These are phyloP conservation scores for Phalaenopsis hybrid DNA, from an alignment of 116 monocot species.

Conservation along the genomic window DNA sequence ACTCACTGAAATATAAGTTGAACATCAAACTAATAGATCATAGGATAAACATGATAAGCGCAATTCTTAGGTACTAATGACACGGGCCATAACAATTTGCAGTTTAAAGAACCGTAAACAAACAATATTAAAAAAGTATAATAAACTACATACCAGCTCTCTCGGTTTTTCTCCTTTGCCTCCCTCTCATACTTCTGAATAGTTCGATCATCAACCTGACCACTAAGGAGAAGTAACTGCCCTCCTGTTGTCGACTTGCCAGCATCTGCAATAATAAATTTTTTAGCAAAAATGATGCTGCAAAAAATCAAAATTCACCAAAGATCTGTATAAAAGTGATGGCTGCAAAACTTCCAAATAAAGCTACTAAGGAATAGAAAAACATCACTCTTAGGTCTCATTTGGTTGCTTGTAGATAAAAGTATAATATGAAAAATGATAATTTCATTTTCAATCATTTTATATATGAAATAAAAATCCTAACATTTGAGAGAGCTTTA, in stretches of 20 bases:
- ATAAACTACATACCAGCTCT: constrained; percentile 62
- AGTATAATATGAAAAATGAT: neutral
- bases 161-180: constrained; percentile 97
- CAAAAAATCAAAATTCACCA: neutral
- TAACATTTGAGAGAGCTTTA: too few relatives aligned
- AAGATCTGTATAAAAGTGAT: neutral
- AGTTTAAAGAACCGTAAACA: neutral
- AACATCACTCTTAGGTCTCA: neutral
- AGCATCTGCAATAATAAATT: constrained; percentile 52
- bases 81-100: neutral
- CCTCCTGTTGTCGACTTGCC: constrained; percentile 96
- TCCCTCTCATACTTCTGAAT: constrained; percentile 99
- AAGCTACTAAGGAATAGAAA: neutral
- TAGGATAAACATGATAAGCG: neutral
- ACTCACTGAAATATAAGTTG: neutral
- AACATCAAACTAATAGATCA: neutral
- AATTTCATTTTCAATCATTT: too few relatives aligned
- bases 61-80: neutral
- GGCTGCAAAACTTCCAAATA: neutral
- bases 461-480: too few relatives aligned
- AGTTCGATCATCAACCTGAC: constrained; percentile 94
- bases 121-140: neutral
- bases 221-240: constrained; percentile 96
- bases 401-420: neutral
- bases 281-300: neutral